phyloP scores from a whole-genome alignment of 495 filamentous ascomycete genomes.

The Talaromyces thailandensis region DNA sequence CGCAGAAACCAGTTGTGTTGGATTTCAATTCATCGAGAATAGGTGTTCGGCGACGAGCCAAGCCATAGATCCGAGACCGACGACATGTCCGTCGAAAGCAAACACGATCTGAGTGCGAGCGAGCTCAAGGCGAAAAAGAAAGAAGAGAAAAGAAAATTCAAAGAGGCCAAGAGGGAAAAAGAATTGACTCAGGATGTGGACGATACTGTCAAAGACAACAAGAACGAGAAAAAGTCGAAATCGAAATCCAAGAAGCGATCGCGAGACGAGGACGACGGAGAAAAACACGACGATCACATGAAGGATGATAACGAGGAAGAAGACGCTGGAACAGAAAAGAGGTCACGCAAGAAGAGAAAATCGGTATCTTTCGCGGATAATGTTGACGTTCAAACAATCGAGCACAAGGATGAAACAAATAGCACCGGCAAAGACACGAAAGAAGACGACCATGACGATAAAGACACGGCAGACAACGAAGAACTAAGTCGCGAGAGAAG shows the following conservation, averaged over 20 bases:
- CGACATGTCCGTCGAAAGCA: conserved; percentile 7
- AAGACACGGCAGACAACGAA: conserved; percentile 13
- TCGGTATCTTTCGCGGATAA: conserved; percentile 68
- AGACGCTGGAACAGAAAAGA: conserved; percentile 8
- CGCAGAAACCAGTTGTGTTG: not conserved
- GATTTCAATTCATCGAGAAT: too few species aligned
- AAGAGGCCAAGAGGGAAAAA: conserved; percentile 11
- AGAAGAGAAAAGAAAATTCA: conserved; percentile 8
- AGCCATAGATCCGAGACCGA: too few species aligned
- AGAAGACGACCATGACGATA: conserved; percentile 36
- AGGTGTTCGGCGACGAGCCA: too few species aligned
- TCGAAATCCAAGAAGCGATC: conserved; percentile 10
- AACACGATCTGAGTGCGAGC: conserved; percentile 20
- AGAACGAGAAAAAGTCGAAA: conserved; percentile 11
- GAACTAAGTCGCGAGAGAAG: conserved; percentile 21
- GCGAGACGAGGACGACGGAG: not conserved
- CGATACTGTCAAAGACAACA: conserved; percentile 15
- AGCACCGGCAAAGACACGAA: not conserved
- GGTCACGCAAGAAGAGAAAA: conserved; percentile 37
- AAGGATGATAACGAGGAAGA: not conserved
- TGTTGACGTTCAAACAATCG: not conserved
- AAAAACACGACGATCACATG: not conserved
- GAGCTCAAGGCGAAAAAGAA: conserved; percentile 15
- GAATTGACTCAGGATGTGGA: conserved; percentile 12
- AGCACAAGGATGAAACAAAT: conserved; percentile 46